Base-by-base conservation (phyloP, 352 stramenopile species). In the Elongisporangium anandrum region DNA sequence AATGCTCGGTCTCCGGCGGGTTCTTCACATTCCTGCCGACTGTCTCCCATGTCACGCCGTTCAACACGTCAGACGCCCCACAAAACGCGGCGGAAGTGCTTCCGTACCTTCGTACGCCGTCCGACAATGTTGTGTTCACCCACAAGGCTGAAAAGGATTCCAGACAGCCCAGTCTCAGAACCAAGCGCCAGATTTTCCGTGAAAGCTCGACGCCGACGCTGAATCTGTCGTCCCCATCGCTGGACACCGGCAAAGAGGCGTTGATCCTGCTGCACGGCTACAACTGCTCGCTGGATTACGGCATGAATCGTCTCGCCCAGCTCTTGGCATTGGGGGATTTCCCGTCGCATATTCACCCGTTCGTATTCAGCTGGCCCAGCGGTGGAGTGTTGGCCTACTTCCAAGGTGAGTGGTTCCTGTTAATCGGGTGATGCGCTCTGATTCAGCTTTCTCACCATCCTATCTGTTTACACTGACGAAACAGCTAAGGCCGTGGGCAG, bases 311-410 rank as follows among this genome's bases (percentile, higher is more conserved):
- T 3, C 60, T 88, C 1, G 81, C 68, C 0, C 81, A 92, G 61
- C 66, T 92, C 13, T 52, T 92, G 7, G 69, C 81, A 0, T 70
- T 88, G 6, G 81, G 79, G 3, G 76, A 89, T 29, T 92, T 92
- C 47, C 81, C 81, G 0, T 70, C 75, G 0, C 69, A 69, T 20
- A 84, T 92, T 57, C 81, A 92, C 34, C 81, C 81, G 24, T 89
- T 81, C 51, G 68, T 92, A 2, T 92, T 92, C 45, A 89, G 79
- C 53, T 92, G 81, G 81, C 77, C 81, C 0, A 92, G 73, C 24
- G 81, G 75, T 24, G 77, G 79, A 21, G 67, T 70, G 0, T 61
- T 91, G 12, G 73, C 79, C 8, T 91, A 88, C 53, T 88, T 77
- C 39, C 77, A 79, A 77, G 73, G 73, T 77, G 19, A 17, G 5